Conservation (phyloP, 129 eudicot species). For the Saposhnikovia divaricata region DNA sequence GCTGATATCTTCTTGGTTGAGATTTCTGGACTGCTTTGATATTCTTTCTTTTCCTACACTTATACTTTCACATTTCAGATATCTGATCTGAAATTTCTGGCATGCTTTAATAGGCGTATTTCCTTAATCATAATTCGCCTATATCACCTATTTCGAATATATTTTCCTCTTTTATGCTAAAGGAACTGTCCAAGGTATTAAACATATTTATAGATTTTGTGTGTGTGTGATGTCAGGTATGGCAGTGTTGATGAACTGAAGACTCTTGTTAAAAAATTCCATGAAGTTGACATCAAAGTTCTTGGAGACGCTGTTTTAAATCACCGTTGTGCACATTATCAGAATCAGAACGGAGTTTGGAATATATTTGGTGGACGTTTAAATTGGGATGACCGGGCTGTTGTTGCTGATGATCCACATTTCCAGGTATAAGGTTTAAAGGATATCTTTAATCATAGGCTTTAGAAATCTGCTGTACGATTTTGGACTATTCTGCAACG, state of each 20-base stretch:
- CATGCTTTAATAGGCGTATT: neutral
- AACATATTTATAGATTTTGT: neutral
- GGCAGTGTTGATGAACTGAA: slow-evolving; percentile 73
- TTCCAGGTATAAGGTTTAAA: slow-evolving; percentile 51
- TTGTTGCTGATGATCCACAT: slow-evolving; percentile 94
- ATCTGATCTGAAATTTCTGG: neutral
- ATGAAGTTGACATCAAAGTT: slow-evolving; percentile 60
- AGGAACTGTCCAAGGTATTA: neutral
- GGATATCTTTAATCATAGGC: neutral
- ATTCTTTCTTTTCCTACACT: neutral
- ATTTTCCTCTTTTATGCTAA: neutral
- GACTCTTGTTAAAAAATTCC: slow-evolving; percentile 51
- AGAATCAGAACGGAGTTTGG: slow-evolving; percentile 86
- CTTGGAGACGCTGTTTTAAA: slow-evolving; percentile 92
- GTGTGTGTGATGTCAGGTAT: slow-evolving; percentile 40
- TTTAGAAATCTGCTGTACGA: neutral
- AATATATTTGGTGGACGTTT: slow-evolving; percentile 88
- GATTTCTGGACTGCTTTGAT: neutral
- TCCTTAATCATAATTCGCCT: neutral
- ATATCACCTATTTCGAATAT: too few relatives aligned
- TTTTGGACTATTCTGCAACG: neutral
- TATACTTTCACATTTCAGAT: neutral
- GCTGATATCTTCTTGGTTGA: neutral
- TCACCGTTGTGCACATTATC: slow-evolving; percentile 76
- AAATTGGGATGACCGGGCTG: slow-evolving; percentile 97